phyloP scores from a whole-genome alignment of 78 protist genomes.

The Dictyostelium brefeldianum region DNA sequence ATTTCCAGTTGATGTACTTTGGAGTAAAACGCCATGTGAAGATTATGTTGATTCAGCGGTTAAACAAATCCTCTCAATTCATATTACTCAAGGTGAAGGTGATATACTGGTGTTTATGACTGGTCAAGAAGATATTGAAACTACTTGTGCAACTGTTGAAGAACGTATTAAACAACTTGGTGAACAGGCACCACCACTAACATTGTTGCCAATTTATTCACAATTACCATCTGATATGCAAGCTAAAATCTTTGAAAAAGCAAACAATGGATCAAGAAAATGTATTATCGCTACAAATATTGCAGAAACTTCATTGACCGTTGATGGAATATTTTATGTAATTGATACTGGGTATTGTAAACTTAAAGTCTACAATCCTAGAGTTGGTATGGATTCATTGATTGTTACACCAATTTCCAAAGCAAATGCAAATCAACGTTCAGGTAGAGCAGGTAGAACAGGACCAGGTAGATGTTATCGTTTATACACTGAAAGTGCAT shows the following conservation, averaged over 20 bases:
- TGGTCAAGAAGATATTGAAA: slow-evolving; percentile 99
- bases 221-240: slow-evolving; percentile 97
- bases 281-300: slow-evolving; percentile 98
- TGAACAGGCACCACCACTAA: slow-evolving; percentile 79
- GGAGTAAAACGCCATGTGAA: slow-evolving; percentile 81
- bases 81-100: slow-evolving; percentile 90
- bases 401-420: slow-evolving; percentile 88
- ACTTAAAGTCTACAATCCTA: slow-evolving; percentile 95
- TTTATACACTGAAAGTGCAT: slow-evolving; percentile 93
- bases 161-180: slow-evolving; percentile 85
- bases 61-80: slow-evolving; percentile 91
- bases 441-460: slow-evolving; percentile 99
- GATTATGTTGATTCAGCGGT: slow-evolving; percentile 98
- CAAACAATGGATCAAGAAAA: slow-evolving; percentile 90
- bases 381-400: slow-evolving; percentile 98
- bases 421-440: slow-evolving; percentile 98
- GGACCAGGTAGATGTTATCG: slow-evolving; percentile 96
- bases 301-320: slow-evolving; percentile 98
- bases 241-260: slow-evolving; percentile 94
- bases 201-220: slow-evolving; percentile 96
- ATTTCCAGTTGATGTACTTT: slow-evolving; percentile 96
- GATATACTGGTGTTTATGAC: slow-evolving; percentile 99
- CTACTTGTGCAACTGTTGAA: slow-evolving; percentile 87
- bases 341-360: slow-evolving; percentile 97
- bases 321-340: slow-evolving; percentile 97